Percentiles rank a stretch among this genome's conserved stretches.
These are phyloP conservation scores for Globisporangium mamillatum DNA, from an alignment of 352 stramenopile genomes.

Conservation along the genomic window DNA sequence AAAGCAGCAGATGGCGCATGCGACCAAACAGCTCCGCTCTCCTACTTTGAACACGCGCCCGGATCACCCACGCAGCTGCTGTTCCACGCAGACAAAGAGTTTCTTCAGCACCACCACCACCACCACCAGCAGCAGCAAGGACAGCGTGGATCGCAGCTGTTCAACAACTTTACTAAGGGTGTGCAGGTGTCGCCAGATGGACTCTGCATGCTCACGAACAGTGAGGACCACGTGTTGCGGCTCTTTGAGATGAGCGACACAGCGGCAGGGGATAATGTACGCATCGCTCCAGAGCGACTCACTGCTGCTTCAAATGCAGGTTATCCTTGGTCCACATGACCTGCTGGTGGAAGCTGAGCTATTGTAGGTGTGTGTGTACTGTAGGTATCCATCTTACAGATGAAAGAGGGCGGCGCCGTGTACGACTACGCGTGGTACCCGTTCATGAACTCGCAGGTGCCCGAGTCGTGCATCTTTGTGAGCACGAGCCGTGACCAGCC, in stretches of 20 bases:
- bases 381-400: conserved; percentile 35
- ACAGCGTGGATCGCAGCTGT: not conserved
- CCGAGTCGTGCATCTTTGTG: conserved; percentile 82
- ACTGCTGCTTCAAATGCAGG: not conserved
- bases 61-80: not conserved
- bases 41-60: not conserved
- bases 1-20: not conserved
- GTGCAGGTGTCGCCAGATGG: conserved; percentile 74
- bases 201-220: conserved; percentile 84
- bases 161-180: conserved; percentile 79
- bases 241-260: conserved; percentile 61
- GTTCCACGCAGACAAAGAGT: not conserved
- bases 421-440: conserved; percentile 90
- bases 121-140: not conserved
- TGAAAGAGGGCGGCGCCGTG: conserved; percentile 70
- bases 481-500: conserved; percentile 84
- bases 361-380: not conserved
- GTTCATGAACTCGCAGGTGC: conserved; percentile 76
- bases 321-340: not conserved
- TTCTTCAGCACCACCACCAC: not conserved
- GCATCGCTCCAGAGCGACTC: too few species aligned
- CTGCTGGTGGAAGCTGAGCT: not conserved
- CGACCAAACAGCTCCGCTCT: not conserved
- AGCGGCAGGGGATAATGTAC: conserved; percentile 1
- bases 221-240: conserved; percentile 76